Base-by-base conservation (phyloP, 2,329 filamentous ascomycete genomes). In the Cercospora sp. region DNA sequence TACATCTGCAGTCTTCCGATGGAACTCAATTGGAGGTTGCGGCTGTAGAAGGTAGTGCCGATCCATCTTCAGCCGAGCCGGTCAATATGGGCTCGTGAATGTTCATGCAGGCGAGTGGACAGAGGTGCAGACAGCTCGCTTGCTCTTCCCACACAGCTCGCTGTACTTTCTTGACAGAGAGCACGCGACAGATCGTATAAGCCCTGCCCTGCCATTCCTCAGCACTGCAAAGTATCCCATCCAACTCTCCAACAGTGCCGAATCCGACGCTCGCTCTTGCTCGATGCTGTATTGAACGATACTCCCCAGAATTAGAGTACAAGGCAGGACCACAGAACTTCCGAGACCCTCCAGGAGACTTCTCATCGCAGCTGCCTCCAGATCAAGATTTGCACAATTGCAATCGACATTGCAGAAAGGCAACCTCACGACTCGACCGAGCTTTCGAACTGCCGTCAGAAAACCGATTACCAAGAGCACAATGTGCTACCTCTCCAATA, bases 401-500 rank as follows among this genome's bases (percentile, higher is more conserved):
- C 33, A 23, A 31, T 23, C 33, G 33, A 30, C 13, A 12, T 16
- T 18, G 36, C 33, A 3, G 36, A 42, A n/a, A n/a, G 36, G 36
- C 36, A 42, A 42, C 16, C 16, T 9, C 16, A 42, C 36, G 16
- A 42, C 16, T n/a, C 36, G 36, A 2, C 16, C 36, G 2, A 42
- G 36, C 16, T n/a, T n/a, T 42, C 36, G 16, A 8, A 42, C 6
- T 9, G 36, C 36, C 16, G 36, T 42, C 36, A 42, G 16, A n/a
- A 9, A 42, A n/a, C 7, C 36, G 3, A 2, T 3, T 8, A 6
- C 3, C 31, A 16, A 58, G 26, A 57, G 18, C 16, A 55, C 23
- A 58, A 67, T 72, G 70, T 70, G 68, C 53, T 71, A 65, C 31
- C 66, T 68, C 16, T 68, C 64, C 62, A 66, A 68, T 26, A 55